Percentiles rank a stretch among this genome's conserved stretches.
These are phyloP conservation scores for Purpureocillium takamizusanense DNA, from an alignment of 2,329 filamentous ascomycete species.

Conservation along the genomic window DNA sequence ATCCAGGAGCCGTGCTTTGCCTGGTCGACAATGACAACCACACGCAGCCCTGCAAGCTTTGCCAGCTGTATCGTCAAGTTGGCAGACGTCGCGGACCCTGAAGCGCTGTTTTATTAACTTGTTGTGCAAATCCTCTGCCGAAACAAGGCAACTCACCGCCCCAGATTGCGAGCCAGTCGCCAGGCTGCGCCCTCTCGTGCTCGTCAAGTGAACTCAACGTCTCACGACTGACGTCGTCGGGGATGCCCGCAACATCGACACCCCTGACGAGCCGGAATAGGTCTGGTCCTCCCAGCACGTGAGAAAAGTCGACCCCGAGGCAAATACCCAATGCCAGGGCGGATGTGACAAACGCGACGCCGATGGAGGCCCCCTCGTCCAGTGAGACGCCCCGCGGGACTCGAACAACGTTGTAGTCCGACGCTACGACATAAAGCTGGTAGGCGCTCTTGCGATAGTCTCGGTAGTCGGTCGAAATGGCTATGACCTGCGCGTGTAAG, in stretches of 20 bases:
- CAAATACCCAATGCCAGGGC: neutral
- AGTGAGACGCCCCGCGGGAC: slow-evolving; percentile 33
- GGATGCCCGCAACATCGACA: slow-evolving; percentile 26
- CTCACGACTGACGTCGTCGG: slow-evolving; percentile 51
- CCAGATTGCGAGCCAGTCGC: slow-evolving; percentile 65
- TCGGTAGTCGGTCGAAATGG: slow-evolving; percentile 61
- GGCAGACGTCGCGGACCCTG: slow-evolving; percentile 57
- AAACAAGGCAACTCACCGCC: slow-evolving; percentile 50
- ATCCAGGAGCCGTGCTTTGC: slow-evolving; percentile 53
- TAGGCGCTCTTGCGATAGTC: slow-evolving; percentile 57
- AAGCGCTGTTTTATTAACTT: no score
- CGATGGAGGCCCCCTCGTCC: neutral
- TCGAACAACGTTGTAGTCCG: slow-evolving; percentile 51
- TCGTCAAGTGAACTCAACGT: slow-evolving; percentile 42
- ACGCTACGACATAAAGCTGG: slow-evolving; percentile 58
- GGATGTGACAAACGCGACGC: neutral
- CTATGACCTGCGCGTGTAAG: slow-evolving; percentile 31
- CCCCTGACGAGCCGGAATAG: neutral
- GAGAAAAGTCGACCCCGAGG: neutral
- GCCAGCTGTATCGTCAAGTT: slow-evolving; percentile 58
- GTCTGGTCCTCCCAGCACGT: neutral
- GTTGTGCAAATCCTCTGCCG: no score
- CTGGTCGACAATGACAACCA: slow-evolving; percentile 55
- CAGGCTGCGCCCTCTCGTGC: slow-evolving; percentile 41
- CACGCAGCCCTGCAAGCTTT: slow-evolving; percentile 51